A percentile compares a stretch with the other conserved stretches of the same genome.
These are phyloP conservation scores for Zygosaccharomyces bisporus DNA, from an alignment of 805 yeast species.

Conservation along the genomic window DNA sequence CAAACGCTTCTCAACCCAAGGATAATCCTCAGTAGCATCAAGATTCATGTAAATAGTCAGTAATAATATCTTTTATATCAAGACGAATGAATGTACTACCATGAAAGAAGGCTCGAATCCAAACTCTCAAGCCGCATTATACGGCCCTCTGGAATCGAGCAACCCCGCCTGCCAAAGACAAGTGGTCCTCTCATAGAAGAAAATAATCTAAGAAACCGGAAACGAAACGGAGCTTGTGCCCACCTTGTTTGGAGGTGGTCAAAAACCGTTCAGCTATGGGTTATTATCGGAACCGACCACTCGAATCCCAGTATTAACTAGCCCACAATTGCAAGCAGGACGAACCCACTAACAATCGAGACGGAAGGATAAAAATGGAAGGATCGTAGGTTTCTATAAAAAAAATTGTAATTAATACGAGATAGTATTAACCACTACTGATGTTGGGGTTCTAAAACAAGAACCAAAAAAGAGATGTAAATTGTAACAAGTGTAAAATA, in stretches of 20 bases:
- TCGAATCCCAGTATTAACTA: constrained; percentile 38
- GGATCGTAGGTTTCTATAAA: constrained; percentile 38
- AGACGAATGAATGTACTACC: constrained; percentile 29
- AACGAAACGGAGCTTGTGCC: constrained; percentile 39
- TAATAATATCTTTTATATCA: background rate
- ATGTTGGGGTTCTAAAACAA: constrained; percentile 34
- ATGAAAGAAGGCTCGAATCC: constrained; percentile 37
- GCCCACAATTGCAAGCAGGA: constrained; percentile 14
- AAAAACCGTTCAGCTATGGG: constrained; percentile 40
- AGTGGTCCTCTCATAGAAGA: constrained; percentile 30
- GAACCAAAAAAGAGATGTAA: constrained; percentile 10
- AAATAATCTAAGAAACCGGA: constrained; percentile 41
- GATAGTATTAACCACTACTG: constrained; percentile 44
- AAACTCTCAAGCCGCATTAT: constrained; percentile 34
- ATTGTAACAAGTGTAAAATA: background rate
- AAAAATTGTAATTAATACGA: constrained; percentile 37
- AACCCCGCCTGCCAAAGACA: constrained; percentile 11
- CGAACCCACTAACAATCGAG: constrained; percentile 4
- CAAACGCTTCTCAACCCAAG: constrained; percentile 8
- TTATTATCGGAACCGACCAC: constrained; percentile 29
- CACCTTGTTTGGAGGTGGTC: constrained; percentile 39
- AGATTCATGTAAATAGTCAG: background rate
- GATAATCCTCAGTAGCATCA: constrained; percentile 5
- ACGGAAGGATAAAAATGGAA: constrained; percentile 29
- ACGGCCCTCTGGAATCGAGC: constrained; percentile 35